Conservation (phyloP, 2,329 filamentous ascomycete species). For the Keithomyces neogunnii region DNA sequence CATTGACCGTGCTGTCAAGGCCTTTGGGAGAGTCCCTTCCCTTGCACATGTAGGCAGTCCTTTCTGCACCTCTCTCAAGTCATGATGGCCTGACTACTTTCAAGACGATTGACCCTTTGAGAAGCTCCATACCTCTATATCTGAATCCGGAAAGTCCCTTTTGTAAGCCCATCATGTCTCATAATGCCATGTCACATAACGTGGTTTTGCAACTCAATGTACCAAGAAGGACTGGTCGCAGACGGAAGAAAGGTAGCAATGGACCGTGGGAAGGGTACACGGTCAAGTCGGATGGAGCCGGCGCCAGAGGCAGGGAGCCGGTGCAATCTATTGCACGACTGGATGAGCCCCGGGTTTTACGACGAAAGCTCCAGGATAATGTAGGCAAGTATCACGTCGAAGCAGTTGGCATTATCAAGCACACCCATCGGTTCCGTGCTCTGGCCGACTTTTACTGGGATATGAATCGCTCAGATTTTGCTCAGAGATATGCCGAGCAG, state of each 20-base stretch:
- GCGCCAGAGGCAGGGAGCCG: slow-evolving; percentile 9
- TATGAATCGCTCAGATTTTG: slow-evolving; percentile 58
- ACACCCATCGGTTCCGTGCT: slow-evolving; percentile 81
- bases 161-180: slow-evolving; percentile 69
- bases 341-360: slow-evolving; percentile 46
- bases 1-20: slow-evolving; percentile 32
- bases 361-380: slow-evolving; percentile 64
- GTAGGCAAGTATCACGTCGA: slow-evolving; percentile 57
- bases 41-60: slow-evolving; percentile 27
- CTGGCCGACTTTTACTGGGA: slow-evolving; percentile 84
- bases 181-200: slow-evolving; percentile 69
- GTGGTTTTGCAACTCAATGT: slow-evolving; percentile 79
- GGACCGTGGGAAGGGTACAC: slow-evolving; percentile 50
- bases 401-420: slow-evolving; percentile 62
- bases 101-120: slow-evolving; percentile 38
- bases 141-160: slow-evolving; percentile 73
- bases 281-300: slow-evolving; percentile 18
- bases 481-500: slow-evolving; percentile 61
- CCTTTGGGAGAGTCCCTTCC: slow-evolving; percentile 30
- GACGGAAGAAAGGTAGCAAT: slow-evolving; percentile 69
- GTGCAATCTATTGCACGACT: slow-evolving; percentile 36
- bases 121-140: slow-evolving; percentile 56
- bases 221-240: slow-evolving; percentile 78
- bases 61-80: not conserved
- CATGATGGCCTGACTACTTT: not conserved